phyloP scores from a whole-genome alignment of 352 stramenopile species.

The Peronospora farinosa region DNA sequence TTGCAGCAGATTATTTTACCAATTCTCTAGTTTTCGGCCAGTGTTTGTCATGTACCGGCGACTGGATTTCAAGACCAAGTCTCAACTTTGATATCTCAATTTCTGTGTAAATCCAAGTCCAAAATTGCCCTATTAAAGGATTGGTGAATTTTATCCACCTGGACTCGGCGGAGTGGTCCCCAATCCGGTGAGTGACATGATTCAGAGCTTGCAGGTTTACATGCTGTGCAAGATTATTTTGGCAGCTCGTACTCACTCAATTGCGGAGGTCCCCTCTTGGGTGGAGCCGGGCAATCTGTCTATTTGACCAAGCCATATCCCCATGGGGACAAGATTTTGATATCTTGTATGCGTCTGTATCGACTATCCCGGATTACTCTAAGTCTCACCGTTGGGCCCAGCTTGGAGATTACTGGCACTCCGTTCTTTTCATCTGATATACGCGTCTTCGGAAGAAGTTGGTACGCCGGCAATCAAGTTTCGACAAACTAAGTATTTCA shows the following conservation, averaged over 20 bases:
- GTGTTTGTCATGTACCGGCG: not conserved
- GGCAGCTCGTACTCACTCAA: not conserved
- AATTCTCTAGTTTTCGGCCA: not conserved
- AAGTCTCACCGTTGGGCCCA: not conserved
- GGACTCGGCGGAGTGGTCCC: too few species aligned
- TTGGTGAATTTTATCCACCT: too few species aligned
- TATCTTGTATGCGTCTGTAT: not conserved
- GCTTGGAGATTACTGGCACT: not conserved
- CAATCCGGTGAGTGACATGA: too few species aligned
- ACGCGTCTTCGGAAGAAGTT: not conserved
- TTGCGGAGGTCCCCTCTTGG: not conserved
- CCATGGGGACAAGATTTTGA: not conserved
- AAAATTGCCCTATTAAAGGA: too few species aligned
- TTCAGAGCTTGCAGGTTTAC: not conserved
- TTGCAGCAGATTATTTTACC: not conserved
- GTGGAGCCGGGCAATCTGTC: not conserved
- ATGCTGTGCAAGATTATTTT: not conserved
- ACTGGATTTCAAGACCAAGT: constrained; percentile 1
- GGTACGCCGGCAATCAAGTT: not conserved
- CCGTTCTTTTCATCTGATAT: constrained; percentile 1
- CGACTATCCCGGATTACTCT: not conserved
- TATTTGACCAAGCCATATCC: not conserved
- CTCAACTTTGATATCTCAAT: not conserved
- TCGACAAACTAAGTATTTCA: not conserved
- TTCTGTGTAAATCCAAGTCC: not conserved